phyloP scores from a whole-genome alignment of 164 flowering plant species.

The Dillenia suffruticosa region DNA sequence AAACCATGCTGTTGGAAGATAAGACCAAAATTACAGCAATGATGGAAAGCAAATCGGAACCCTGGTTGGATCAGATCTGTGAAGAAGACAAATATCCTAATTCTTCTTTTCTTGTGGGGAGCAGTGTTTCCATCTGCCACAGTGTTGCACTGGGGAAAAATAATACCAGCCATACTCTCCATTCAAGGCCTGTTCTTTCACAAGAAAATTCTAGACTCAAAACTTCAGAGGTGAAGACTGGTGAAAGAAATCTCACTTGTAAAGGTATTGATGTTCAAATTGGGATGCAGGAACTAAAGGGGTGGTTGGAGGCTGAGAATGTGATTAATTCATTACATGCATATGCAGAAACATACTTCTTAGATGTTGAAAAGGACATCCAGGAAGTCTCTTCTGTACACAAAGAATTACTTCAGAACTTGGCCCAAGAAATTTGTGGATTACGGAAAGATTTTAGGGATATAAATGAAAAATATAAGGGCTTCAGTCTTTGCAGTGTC shows the following conservation, averaged over 20 bases:
- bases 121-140: constrained; percentile 24
- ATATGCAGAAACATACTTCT: constrained; percentile 26
- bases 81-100: constrained; percentile 37
- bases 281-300: constrained; percentile 22
- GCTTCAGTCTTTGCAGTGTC: not conserved
- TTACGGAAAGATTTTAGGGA: constrained; percentile 17
- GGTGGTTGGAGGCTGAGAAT: constrained; percentile 20
- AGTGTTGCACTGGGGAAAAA: constrained; percentile 8
- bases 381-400: constrained; percentile 9
- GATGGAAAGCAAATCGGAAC: constrained; percentile 25
- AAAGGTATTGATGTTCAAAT: constrained; percentile 20
- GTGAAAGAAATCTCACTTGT: constrained; percentile 7
- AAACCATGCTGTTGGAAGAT: constrained; percentile 24
- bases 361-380: constrained; percentile 16
- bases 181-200: constrained; percentile 2
- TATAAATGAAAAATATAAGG: constrained; percentile 9
- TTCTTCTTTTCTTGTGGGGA: constrained; percentile 30
- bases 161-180: constrained; percentile 10
- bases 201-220: not conserved
- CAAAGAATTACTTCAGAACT: constrained; percentile 18
- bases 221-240: constrained; percentile 11
- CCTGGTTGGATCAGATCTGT: constrained; percentile 24
- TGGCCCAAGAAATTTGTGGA: constrained; percentile 20
- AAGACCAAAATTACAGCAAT: constrained; percentile 20
- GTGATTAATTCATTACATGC: constrained; percentile 19